Evolutionary conservation across 1,284 basidiomycete genomes (phyloP).

Genomic region (Ustanciosporium gigantosporum): DNA sequence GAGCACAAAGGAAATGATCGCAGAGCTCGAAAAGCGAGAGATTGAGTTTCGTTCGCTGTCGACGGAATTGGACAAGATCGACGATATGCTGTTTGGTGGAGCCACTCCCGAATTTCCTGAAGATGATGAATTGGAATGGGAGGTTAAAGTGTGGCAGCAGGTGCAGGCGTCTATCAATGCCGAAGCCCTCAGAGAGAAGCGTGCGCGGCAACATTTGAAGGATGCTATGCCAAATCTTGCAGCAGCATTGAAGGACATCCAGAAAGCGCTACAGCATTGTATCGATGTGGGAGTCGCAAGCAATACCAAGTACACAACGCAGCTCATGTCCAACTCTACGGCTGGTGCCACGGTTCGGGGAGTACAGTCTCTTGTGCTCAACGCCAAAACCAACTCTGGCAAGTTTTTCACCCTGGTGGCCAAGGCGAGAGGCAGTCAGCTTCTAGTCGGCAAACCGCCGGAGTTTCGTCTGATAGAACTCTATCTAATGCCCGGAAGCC

Average conservation of each 20-base stretch:
- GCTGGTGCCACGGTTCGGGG: constrained; percentile 15
- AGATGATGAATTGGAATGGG: constrained; percentile 31
- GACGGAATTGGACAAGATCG: constrained; percentile 12
- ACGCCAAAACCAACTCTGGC: constrained; percentile 43
- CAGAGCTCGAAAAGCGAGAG: constrained; percentile 12
- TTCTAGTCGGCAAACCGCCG: constrained; percentile 29
- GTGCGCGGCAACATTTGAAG: constrained; percentile 35
- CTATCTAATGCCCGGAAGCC: constrained; percentile 39
- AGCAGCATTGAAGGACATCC: constrained; percentile 29
- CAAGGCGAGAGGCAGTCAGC: constrained; percentile 44
- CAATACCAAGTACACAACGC: constrained; percentile 39
- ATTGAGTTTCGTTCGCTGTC: constrained; percentile 11
- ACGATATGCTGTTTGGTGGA: constrained; percentile 22
- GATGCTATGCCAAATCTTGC: constrained; percentile 14
- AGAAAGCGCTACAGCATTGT: constrained; percentile 31
- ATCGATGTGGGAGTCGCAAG: constrained; percentile 43
- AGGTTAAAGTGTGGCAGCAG: constrained; percentile 30
- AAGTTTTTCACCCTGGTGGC: constrained; percentile 44
- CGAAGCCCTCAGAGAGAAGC: constrained; percentile 40
- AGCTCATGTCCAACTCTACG: constrained; percentile 19
- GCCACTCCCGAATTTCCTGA: constrained; percentile 22
- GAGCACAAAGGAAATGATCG: constrained; percentile 1
- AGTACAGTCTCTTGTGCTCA: constrained; percentile 30
- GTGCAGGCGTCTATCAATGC: constrained; percentile 23
- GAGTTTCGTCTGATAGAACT: constrained; percentile 43